Evolutionary conservation across 176 grass and related monocot species (phyloP), one percentile per base, ranked within the genome.

Genomic region (Triticum aestivum): DNA sequence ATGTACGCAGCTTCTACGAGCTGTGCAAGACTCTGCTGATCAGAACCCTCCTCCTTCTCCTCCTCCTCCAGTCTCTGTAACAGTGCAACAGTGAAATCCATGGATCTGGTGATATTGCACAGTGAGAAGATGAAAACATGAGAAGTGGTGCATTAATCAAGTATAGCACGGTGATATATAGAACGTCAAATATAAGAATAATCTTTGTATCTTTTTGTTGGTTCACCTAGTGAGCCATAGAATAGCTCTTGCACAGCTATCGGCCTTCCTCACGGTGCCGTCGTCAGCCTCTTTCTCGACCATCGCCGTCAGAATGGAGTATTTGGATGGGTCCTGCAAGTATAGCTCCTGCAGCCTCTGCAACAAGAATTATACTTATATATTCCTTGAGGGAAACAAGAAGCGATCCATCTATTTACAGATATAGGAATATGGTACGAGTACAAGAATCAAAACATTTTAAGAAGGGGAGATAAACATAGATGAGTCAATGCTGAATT

Each of bases 221-320:
- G 51, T 54, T 81, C 85, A 94, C 97, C 97, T 96, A 5, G 90
- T 64, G 88, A 99, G 97, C 97, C 97, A 99, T 23, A 96, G 62
- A 18, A 92, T 65, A 78, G 97, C 90, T 78, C 88, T 91, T 26
- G 97, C 78, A 11, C 90, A 96, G 73, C 97, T 98, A 35, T 96
- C 94, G 51, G 75, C 39, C 80, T 96, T 98, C 76, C 90, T 87
- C 37, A 79, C 62, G 18, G 82, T 96, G 72, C 92, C 90, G 26
- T 96, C 94, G 32, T 65, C 41, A 3, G 85, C 78, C 80, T 98
- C 97, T 54, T 92, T 93, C 86, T 91, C 94, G 10, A 98, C 44
- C 72, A 96, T 90, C 17, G 76, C 92, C 7, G 76, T 78, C 26
- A 98, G 85, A 62, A 65, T 90, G 6, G 84, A 88, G 83, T 88